These are phyloP conservation scores for Leccinum subgranulosum DNA, from an alignment of 768 basidiomycete species.

Conservation along the genomic window DNA sequence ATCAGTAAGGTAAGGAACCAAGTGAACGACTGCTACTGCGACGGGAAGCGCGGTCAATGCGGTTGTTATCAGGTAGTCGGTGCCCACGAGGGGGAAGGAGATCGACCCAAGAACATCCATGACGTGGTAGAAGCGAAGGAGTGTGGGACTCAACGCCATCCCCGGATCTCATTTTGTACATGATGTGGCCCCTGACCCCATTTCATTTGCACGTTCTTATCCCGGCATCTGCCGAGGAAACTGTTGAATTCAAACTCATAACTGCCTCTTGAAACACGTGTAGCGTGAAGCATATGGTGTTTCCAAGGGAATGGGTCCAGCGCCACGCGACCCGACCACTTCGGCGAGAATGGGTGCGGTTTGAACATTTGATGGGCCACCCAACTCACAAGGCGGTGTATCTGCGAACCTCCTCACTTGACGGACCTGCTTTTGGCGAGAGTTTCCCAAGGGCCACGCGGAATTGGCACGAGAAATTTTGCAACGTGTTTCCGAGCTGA, in stretches of 20 bases:
- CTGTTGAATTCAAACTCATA: no score
- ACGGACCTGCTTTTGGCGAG: not conserved
- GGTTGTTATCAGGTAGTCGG: slow-evolving; percentile 1
- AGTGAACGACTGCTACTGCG: slow-evolving; percentile 26
- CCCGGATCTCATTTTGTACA: not conserved
- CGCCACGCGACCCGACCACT: no score
- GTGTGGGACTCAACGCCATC: not conserved
- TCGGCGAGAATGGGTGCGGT: no score
- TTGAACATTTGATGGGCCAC: no score
- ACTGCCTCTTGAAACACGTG: no score
- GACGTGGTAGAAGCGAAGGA: slow-evolving; percentile 5
- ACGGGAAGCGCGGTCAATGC: slow-evolving; percentile 14
- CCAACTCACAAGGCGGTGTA: not conserved
- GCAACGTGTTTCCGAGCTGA: not conserved
- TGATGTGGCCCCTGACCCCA: not conserved
- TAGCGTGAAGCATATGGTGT: no score
- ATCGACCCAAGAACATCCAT: slow-evolving; percentile 18
- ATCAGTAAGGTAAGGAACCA: slow-evolving; percentile 55
- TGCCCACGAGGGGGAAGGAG: not conserved
- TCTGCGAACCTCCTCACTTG: not conserved
- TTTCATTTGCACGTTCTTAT: not conserved
- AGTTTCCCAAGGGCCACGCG: not conserved
- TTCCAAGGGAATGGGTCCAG: no score
- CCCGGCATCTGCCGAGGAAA: no score
- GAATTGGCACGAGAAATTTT: not conserved